Percentiles rank a stretch among this genome's conserved stretches.
These are phyloP conservation scores for Dittrichia graveolens DNA, from an alignment of 129 eudicot species.

Conservation along the genomic window DNA sequence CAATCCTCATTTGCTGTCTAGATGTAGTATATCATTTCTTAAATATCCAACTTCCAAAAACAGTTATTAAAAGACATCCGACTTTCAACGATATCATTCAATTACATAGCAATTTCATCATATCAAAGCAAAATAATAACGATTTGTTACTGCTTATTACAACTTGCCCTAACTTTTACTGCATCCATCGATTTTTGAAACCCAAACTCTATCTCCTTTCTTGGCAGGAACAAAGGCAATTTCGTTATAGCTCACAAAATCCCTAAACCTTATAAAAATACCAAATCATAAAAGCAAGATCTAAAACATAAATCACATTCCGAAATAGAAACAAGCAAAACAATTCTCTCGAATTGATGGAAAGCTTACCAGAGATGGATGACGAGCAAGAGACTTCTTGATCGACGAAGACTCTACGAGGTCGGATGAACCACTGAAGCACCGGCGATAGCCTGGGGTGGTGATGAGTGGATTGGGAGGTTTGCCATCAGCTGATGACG, in stretches of 20 bases:
- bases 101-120: too few relatives aligned
- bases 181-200: neutral
- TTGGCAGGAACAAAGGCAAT: neutral
- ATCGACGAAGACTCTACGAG: conserved; percentile 20
- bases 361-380: conserved; percentile 64
- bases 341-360: neutral
- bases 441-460: conserved; percentile 37
- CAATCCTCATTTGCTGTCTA: too few relatives aligned
- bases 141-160: neutral
- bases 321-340: neutral
- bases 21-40: too few relatives aligned
- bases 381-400: conserved; percentile 66
- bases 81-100: too few relatives aligned
- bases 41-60: too few relatives aligned
- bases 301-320: conserved; percentile 17
- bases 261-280: neutral
- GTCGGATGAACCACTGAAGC: conserved; percentile 32
- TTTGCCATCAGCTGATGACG: conserved; percentile 43
- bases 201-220: neutral
- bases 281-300: conserved; percentile 8
- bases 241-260: neutral
- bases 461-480: conserved; percentile 69
- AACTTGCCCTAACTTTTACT: conserved; percentile 1
- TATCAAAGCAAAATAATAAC: neutral
- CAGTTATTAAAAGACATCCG: too few relatives aligned